phyloP scores from a whole-genome alignment of 139 green algal species.

The Mesotaenium endlicherianum region DNA sequence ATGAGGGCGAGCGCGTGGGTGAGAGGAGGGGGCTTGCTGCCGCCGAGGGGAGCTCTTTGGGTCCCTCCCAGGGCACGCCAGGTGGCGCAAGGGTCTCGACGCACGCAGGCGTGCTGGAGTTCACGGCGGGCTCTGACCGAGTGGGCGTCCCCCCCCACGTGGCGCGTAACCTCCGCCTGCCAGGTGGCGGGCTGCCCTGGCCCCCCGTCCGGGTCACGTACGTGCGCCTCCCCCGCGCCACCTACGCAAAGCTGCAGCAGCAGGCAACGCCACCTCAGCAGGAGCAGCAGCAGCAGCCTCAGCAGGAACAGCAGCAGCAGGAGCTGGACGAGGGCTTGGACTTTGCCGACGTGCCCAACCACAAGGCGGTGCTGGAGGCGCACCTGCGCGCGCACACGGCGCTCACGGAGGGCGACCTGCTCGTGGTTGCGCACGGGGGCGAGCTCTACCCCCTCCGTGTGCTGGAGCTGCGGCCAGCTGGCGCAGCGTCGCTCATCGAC shows the following conservation, averaged over 20 bases:
- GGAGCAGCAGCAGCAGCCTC: no score
- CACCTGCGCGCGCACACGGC: slow-evolving; percentile 23
- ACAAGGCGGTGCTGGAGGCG: slow-evolving; percentile 36
- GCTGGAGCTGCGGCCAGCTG: slow-evolving; percentile 28
- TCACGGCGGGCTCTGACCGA: slow-evolving; percentile 40
- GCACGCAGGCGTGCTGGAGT: slow-evolving; percentile 52
- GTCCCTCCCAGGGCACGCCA: background rate
- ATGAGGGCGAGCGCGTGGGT: background rate
- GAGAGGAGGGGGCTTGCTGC: no score
- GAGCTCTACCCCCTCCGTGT: slow-evolving; percentile 38
- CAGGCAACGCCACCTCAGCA: no score
- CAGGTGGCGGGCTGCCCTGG: background rate
- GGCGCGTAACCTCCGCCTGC: background rate
- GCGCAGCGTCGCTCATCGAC: slow-evolving; percentile 37
- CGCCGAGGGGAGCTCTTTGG: background rate
- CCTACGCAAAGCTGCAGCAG: slow-evolving; percentile 31
- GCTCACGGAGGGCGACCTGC: slow-evolving; percentile 38
- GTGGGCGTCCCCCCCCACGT: slow-evolving; percentile 38
- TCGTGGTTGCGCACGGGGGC: slow-evolving; percentile 27
- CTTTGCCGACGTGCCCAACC: slow-evolving; percentile 49
- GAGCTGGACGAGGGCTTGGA: background rate
- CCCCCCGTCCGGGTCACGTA: slow-evolving; percentile 19
- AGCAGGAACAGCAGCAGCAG: no score
- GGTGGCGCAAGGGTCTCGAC: background rate
- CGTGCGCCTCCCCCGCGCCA: slow-evolving; percentile 24